Evolutionary conservation across 495 filamentous ascomycete genomes (phyloP).

Genomic region (Lepraria neglecta): DNA sequence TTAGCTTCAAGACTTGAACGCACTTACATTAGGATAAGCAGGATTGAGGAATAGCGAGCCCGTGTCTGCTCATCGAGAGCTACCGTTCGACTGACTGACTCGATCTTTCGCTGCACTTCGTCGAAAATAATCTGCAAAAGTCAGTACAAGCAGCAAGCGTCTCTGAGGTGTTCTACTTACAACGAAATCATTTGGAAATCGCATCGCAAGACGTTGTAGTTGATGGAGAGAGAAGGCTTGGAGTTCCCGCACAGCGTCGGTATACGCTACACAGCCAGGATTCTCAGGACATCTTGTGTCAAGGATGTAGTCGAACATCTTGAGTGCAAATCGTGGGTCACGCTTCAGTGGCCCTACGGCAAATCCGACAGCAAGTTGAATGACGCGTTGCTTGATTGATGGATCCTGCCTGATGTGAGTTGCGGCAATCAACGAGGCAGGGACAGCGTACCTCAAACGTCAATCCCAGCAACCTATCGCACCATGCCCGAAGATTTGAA

Average conservation of each 20-base stretch:
- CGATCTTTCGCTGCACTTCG: slow-evolving; percentile 73
- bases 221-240: slow-evolving; percentile 76
- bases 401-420: slow-evolving; percentile 56
- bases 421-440: slow-evolving; percentile 8
- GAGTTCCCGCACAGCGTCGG: slow-evolving; percentile 85
- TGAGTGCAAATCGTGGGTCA: slow-evolving; percentile 71
- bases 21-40: slow-evolving; percentile 83
- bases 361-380: slow-evolving; percentile 79
- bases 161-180: slow-evolving; percentile 36
- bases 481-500: slow-evolving; percentile 72
- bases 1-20: neutral
- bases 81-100: slow-evolving; percentile 67
- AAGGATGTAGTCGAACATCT: slow-evolving; percentile 82
- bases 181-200: slow-evolving; percentile 82
- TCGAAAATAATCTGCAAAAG: slow-evolving; percentile 66
- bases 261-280: slow-evolving; percentile 62
- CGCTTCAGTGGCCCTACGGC: slow-evolving; percentile 75
- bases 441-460: slow-evolving; percentile 57
- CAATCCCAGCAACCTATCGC: slow-evolving; percentile 62
- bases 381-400: slow-evolving; percentile 70
- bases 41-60: slow-evolving; percentile 61
- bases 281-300: slow-evolving; percentile 67
- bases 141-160: slow-evolving; percentile 20
- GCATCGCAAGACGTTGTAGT: slow-evolving; percentile 78
- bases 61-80: slow-evolving; percentile 66